These are phyloP conservation scores for Warburgia ugandensis DNA, from an alignment of 164 flowering plant species.

Conservation along the genomic window DNA sequence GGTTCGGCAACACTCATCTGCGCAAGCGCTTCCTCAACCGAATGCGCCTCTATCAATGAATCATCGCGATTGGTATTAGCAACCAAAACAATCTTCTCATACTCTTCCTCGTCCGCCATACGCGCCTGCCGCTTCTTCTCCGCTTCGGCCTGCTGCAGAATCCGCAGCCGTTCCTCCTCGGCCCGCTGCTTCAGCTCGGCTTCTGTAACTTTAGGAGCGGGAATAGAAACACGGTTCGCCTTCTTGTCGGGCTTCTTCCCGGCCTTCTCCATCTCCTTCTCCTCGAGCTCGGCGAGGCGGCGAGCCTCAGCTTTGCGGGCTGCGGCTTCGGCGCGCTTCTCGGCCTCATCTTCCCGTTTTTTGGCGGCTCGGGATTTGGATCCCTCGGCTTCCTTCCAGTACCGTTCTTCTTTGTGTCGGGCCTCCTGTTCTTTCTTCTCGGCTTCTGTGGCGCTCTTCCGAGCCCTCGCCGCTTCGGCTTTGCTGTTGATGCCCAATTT, in stretches of 20 bases:
- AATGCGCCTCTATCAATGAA: constrained; percentile 69
- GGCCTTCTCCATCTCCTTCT: constrained; percentile 66
- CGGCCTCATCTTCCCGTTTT: constrained; percentile 87
- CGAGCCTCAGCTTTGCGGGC: constrained; percentile 71
- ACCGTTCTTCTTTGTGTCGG: constrained; percentile 69
- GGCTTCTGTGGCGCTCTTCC: constrained; percentile 60
- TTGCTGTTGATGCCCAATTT: constrained; percentile 90
- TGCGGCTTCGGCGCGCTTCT: constrained; percentile 77
- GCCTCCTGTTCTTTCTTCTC: constrained; percentile 62
- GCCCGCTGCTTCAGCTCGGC: constrained; percentile 53
- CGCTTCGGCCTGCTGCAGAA: constrained; percentile 52
- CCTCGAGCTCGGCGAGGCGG: constrained; percentile 75
- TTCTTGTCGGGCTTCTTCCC: constrained; percentile 80
- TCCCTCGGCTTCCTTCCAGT: constrained; percentile 95
- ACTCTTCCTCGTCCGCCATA: constrained; percentile 86
- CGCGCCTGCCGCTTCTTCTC: constrained; percentile 52
- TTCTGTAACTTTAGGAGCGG: constrained; percentile 92
- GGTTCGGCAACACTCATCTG: constrained; percentile 46
- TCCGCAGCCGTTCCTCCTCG: constrained; percentile 63
- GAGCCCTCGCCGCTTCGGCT: constrained; percentile 82
- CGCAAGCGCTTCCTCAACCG: constrained; percentile 86
- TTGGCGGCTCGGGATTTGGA: constrained; percentile 69
- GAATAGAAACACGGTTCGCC: constrained; percentile 72
- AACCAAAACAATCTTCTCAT: constrained; percentile 76
- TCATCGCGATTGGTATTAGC: constrained; percentile 78